Evolutionary conservation across 192 early-diverging fungal genomes (phyloP), one percentile per base, ranked within the genome.

Genomic region (Phlyctochytrium planicorne): DNA sequence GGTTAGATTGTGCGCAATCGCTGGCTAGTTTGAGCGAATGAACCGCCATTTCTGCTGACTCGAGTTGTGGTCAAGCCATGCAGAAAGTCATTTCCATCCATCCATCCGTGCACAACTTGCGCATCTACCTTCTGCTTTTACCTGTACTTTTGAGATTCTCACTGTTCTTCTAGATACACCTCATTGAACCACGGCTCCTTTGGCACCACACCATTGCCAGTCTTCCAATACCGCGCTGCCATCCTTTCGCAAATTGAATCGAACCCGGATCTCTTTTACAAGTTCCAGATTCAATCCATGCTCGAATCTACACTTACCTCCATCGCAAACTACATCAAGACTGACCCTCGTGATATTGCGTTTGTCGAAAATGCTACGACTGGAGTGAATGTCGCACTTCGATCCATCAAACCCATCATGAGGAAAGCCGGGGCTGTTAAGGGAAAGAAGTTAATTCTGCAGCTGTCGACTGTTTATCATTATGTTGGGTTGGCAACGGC

Each of bases 101-200:
- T n/a, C n/a, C n/a, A n/a, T n/a, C n/a, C n/a, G n/a, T n/a, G n/a
- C n/a, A n/a, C n/a, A n/a, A n/a, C n/a, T n/a, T n/a, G n/a, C n/a
- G 40, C 40, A 10, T 50, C 12, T 50, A 50, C 40, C 10, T 50
- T 50, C 40, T 50, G 40, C 10, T n/a, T 50, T 14, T 14, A 50
- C 10, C 10, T n/a, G 12, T 10, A 50, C 40, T n/a, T 50, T n/a
- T 50, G 40, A 10, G n/a, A n/a, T n/a, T n/a, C n/a, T n/a, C n/a
- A n/a, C n/a, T n/a, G n/a, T n/a, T n/a, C n/a, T n/a, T n/a, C n/a
- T n/a, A 57, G 55, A 4, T 84, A 70, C 32, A 77, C 74, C 25
- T 76, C 84, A n/a, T 70, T 80, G 35, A 90, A 90, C 68, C 82
- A 90, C 59, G 88, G 88, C 20, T 84, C 88, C n/a, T 90, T 72